phyloP scores from a whole-genome alignment of 345 rosid species.

The Clarkia xantiana region DNA sequence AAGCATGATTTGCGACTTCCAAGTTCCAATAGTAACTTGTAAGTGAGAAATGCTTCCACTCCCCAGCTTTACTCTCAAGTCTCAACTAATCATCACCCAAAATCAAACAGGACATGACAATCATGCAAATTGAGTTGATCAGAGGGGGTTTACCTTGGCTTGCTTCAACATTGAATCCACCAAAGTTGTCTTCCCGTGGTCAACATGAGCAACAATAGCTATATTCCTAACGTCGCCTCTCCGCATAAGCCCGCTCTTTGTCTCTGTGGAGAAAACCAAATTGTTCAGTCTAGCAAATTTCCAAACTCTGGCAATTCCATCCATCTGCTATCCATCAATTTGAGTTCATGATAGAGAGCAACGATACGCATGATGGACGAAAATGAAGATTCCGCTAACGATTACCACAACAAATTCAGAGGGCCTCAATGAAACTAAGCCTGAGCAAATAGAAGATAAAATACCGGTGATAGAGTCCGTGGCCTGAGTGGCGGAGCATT shows the following conservation, averaged over 20 bases:
- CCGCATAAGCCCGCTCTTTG: constrained; percentile 59
- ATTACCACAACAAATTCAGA: no score
- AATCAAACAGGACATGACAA: no score
- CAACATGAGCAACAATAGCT: constrained; percentile 96
- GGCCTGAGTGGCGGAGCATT: constrained; percentile 55
- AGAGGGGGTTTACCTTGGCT: constrained; percentile 45
- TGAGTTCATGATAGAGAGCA: no score
- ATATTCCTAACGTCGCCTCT: constrained; percentile 73
- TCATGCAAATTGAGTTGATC: neutral
- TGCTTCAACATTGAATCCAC: constrained; percentile 95
- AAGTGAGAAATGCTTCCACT: no score
- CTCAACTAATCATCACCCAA: no score
- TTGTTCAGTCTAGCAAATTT: neutral
- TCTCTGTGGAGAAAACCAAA: constrained; percentile 24
- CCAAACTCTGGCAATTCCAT: neutral
- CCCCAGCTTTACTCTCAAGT: no score
- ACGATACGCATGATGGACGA: no score
- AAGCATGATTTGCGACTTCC: no score
- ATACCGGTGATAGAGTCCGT: constrained; percentile 45
- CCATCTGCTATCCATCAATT: neutral
- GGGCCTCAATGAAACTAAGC: no score
- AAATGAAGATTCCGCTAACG: no score
- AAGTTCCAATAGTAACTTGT: no score
- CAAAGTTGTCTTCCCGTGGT: constrained; percentile 95
- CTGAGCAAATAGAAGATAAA: neutral